Conservation (phyloP, 106 monocot genomes). For the Platanthera guangdongensis region DNA sequence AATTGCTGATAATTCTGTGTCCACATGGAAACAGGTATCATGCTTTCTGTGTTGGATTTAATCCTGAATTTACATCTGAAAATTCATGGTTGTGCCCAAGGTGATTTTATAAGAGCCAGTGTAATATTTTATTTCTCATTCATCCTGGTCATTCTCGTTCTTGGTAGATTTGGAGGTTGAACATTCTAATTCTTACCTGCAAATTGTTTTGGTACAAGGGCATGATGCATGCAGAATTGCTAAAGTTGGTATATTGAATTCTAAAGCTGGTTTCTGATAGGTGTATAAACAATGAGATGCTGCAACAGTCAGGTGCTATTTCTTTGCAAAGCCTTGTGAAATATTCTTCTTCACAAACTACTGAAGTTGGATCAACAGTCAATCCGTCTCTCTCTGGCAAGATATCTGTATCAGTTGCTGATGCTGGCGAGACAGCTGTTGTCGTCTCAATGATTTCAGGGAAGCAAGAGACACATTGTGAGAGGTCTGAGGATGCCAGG, state of each 20-base stretch:
- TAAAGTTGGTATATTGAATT: neutral
- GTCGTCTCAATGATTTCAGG: conserved; percentile 78
- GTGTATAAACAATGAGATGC: conserved; percentile 35
- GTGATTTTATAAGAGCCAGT: conserved; percentile 20
- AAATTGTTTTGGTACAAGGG: neutral
- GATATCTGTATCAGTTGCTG: conserved; percentile 78
- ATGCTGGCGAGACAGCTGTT: conserved; percentile 89
- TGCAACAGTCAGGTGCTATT: conserved; percentile 13
- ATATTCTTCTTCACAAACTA: conserved; percentile 17
- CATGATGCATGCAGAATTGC: neutral
- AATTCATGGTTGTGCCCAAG: conserved; percentile 91
- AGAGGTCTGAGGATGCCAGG: conserved; percentile 10
- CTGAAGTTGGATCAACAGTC: conserved; percentile 17
- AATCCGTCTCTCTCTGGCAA: conserved; percentile 47
- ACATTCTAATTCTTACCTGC: neutral
- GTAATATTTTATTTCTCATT: neutral
- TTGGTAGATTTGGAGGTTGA: neutral
- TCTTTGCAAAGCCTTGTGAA: conserved; percentile 18
- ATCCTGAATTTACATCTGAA: conserved; percentile 42
- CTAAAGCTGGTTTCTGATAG: conserved; percentile 18
- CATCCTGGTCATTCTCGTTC: neutral
- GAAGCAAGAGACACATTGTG: conserved; percentile 15
- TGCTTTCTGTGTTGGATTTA: conserved; percentile 89
- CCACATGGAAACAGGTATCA: conserved; percentile 61
- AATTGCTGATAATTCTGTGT: conserved; percentile 1